Evolutionary conservation across 495 filamentous ascomycete genomes (phyloP).

Genomic region (Aspergillus panamensis): DNA sequence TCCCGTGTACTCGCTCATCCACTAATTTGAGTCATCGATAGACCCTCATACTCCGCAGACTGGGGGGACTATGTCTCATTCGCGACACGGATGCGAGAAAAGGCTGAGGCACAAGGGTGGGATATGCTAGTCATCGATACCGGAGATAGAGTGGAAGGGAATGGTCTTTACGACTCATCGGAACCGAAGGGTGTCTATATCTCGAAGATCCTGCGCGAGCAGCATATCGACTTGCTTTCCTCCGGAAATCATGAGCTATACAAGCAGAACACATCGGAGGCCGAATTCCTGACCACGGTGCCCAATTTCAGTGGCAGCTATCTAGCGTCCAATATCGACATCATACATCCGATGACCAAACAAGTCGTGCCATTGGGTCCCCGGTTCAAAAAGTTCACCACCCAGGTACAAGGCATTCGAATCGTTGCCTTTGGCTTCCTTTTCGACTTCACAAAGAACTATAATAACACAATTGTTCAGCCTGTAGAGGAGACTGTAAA

Average conservation of each 20-base stretch:
- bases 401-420: constrained; percentile 78
- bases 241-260: constrained; percentile 97
- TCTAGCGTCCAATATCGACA: constrained; percentile 89
- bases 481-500: constrained; percentile 73
- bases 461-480: constrained; percentile 82
- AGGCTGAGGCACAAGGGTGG: constrained; percentile 69
- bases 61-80: constrained; percentile 99
- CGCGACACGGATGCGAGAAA: constrained; percentile 70
- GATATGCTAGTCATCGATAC: constrained; percentile 91
- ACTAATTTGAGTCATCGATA: constrained; percentile 26
- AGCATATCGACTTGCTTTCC: constrained; percentile 79
- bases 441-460: constrained; percentile 86
- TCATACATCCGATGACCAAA: constrained; percentile 65
- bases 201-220: constrained; percentile 77
- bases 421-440: constrained; percentile 90
- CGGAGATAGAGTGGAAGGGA: constrained; percentile 91
- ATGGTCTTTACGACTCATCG: constrained; percentile 92
- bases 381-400: constrained; percentile 82
- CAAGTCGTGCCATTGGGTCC: constrained; percentile 72
- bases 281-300: constrained; percentile 73
- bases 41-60: constrained; percentile 86
- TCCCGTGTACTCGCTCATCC: constrained; percentile 6
- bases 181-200: constrained; percentile 83
- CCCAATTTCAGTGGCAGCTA: constrained; percentile 74
- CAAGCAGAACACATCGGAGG: constrained; percentile 66